phyloP scores from a whole-genome alignment of 208 protist species.

The Acanthamoeba royreba region DNA sequence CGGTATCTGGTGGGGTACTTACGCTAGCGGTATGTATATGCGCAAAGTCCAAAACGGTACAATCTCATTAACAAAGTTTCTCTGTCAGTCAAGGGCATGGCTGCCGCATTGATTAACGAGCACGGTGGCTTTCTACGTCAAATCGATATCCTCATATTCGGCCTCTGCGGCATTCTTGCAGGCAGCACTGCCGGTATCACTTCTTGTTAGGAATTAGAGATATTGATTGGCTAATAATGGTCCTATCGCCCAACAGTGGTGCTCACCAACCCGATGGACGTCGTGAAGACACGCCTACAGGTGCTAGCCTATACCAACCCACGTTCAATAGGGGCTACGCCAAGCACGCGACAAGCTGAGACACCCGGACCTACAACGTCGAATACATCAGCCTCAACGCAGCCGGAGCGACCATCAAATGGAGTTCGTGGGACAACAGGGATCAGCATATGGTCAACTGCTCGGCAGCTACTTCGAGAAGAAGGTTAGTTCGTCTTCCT shows the following conservation, averaged over 20 bases:
- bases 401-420: too few species aligned
- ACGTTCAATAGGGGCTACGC: background rate
- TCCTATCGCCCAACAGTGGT: background rate
- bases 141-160: background rate
- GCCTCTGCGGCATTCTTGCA: background rate
- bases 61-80: too few species aligned
- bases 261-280: background rate
- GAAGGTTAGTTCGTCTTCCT: too few species aligned
- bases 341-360: background rate
- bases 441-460: background rate
- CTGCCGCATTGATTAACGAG: background rate
- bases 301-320: background rate
- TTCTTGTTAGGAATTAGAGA: background rate
- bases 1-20: slow-evolving; percentile 17
- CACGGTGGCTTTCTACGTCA: background rate
- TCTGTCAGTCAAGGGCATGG: background rate
- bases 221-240: too few species aligned
- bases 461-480: background rate
- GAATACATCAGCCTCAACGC: too few species aligned
- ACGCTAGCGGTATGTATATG: background rate
- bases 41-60: too few species aligned
- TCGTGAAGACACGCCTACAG: slow-evolving; percentile 6
- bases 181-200: background rate
- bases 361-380: too few species aligned
- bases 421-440: too few species aligned